Evolutionary conservation across 352 stramenopile genomes (phyloP), one percentile per base, ranked within the genome.

Genomic region (Elongisporangium prolatum): DNA sequence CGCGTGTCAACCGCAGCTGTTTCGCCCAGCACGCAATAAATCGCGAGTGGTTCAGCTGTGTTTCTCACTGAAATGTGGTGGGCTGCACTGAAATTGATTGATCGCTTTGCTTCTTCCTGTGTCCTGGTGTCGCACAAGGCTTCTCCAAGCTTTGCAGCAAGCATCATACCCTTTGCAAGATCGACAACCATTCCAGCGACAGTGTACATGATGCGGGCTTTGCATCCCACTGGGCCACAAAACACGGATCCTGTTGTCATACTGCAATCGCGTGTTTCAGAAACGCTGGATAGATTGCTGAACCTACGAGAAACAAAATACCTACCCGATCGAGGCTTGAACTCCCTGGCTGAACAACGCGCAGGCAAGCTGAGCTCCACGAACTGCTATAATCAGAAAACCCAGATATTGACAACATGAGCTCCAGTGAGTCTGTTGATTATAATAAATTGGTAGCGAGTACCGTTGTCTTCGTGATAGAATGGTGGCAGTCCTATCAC

Each of bases 391-490:
- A 51, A 25, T 40, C n/a, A n/a, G n/a, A n/a, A n/a, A n/a, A n/a
- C n/a, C n/a, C n/a, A n/a, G n/a, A n/a, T n/a, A n/a, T n/a, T n/a
- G n/a, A n/a, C n/a, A n/a, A n/a, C n/a, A n/a, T n/a, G n/a, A n/a
- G n/a, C n/a, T n/a, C n/a, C n/a, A n/a, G n/a, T n/a, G n/a, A n/a
- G n/a, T n/a, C n/a, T n/a, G n/a, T n/a, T n/a, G n/a, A n/a, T n/a
- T n/a, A n/a, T n/a, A n/a, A n/a, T n/a, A n/a, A n/a, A n/a, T n/a
- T n/a, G 5, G 28, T 8, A 14, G 5, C 5, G 9, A 8, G 14
- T 63, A 87, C 80, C 74, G 62, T 95, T 94, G 67, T 95, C 88
- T 69, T 96, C 79, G 60, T 93, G 84, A 60, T 88, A 91, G 57
- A 89, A 89, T 14, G 86, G 86, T 1, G 82, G 79, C 0, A 93